Percentiles rank a stretch among this genome's conserved stretches.
Conservation (phyloP, 2,329 filamentous ascomycete genomes). For the Paraphoma chrysanthemicola region DNA sequence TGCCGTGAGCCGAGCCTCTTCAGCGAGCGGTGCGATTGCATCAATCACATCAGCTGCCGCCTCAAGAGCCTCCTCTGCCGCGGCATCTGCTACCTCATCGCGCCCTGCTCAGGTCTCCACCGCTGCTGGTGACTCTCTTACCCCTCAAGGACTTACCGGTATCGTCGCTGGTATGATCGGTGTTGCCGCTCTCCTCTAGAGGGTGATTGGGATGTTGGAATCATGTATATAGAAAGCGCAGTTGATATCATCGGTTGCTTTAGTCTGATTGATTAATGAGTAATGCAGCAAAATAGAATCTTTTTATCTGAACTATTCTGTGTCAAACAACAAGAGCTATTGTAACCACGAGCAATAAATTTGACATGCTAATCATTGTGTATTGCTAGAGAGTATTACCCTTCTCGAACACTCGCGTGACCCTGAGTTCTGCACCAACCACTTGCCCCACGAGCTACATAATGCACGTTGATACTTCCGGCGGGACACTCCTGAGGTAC, state of each 20-base stretch:
- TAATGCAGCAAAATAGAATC: background rate
- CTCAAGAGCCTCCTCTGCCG: background rate
- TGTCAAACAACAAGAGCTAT: background rate
- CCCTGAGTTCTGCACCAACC: too few relatives aligned
- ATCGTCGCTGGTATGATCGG: constrained; percentile 12
- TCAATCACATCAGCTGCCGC: background rate
- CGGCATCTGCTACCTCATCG: background rate
- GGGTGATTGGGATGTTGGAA: background rate
- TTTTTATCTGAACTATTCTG: background rate
- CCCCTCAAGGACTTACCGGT: constrained; percentile 4
- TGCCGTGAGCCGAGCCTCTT: background rate
- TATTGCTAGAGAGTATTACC: too few relatives aligned
- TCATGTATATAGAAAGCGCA: background rate
- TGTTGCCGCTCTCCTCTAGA: constrained; percentile 15
- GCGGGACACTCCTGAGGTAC: too few relatives aligned
- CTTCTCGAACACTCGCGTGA: too few relatives aligned
- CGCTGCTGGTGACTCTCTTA: constrained; percentile 8
- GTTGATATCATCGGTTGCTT: too few relatives aligned
- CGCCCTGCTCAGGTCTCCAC: constrained; percentile 5
- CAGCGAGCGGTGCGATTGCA: background rate
- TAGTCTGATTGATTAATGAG: background rate
- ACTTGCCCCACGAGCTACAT: too few relatives aligned
- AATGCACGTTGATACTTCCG: too few relatives aligned
- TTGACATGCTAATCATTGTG: background rate
- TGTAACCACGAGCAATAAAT: background rate